Conservation (phyloP, 1,284 basidiomycete species). For the Somion occarium region DNA sequence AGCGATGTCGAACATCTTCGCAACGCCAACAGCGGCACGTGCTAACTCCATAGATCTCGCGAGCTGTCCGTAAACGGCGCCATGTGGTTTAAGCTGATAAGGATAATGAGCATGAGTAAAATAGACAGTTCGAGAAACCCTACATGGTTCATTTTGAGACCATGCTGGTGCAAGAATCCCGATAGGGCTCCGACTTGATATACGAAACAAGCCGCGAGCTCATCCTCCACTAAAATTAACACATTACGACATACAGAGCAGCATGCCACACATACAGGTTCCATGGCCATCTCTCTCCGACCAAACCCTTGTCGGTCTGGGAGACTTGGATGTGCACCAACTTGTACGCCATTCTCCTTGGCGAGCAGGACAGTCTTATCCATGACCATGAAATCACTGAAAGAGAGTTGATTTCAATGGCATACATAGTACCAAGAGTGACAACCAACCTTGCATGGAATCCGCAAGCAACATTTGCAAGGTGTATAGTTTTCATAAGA, state of each 20-base stretch:
- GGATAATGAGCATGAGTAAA: not conserved
- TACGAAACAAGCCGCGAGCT: conserved; percentile 51
- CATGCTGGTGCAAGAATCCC: conserved; percentile 50
- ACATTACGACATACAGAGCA: not conserved
- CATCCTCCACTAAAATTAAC: conserved; percentile 33
- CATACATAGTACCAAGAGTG: not conserved
- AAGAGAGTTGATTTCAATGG: not conserved
- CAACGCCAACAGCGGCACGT: conserved; percentile 43
- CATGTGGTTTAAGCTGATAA: conserved; percentile 46
- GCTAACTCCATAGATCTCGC: conserved; percentile 49
- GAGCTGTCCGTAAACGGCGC: conserved; percentile 52
- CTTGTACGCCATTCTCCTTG: conserved; percentile 42
- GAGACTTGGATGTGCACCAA: conserved; percentile 61
- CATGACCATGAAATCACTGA: conserved; percentile 59
- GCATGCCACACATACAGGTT: conserved; percentile 34
- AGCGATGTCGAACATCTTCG: conserved; percentile 46
- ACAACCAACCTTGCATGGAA: conserved; percentile 53
- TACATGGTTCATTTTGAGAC: conserved; percentile 46
- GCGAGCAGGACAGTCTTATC: conserved; percentile 52
- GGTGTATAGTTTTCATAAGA: conserved; percentile 58
- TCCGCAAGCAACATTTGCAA: conserved; percentile 62
- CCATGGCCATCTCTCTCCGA: conserved; percentile 55
- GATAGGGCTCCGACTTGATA: conserved; percentile 59
- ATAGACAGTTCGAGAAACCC: conserved; percentile 14
- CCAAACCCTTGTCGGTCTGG: conserved; percentile 64